Evolutionary conservation across 2,329 filamentous ascomycete genomes (phyloP).

Genomic region (Xylariaceae sp.): DNA sequence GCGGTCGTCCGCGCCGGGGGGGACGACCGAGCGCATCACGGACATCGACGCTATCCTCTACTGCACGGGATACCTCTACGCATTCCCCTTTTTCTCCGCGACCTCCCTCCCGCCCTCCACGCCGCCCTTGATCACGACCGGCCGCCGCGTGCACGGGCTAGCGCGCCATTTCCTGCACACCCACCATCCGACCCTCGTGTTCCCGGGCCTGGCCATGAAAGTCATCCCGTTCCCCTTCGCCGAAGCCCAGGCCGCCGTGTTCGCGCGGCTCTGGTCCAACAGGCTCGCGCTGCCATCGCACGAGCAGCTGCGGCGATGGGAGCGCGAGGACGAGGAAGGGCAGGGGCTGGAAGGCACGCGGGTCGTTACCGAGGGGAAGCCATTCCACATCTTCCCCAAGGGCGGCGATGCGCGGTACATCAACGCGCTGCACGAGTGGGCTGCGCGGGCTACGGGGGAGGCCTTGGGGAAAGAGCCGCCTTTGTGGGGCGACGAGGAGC

Average conservation of each 20-base stretch:
- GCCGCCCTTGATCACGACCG: slow-evolving; percentile 59
- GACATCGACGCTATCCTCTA: slow-evolving; percentile 75
- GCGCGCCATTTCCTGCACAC: slow-evolving; percentile 79
- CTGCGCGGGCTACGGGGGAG: slow-evolving; percentile 39
- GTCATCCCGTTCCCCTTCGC: slow-evolving; percentile 84
- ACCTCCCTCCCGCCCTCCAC: slow-evolving; percentile 27
- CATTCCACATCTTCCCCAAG: slow-evolving; percentile 47
- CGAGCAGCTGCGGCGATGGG: slow-evolving; percentile 67
- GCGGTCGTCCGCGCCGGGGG: slow-evolving; percentile 39
- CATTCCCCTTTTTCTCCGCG: slow-evolving; percentile 65
- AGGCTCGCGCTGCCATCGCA: slow-evolving; percentile 59
- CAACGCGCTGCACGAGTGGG: slow-evolving; percentile 64
- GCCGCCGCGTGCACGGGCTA: slow-evolving; percentile 64
- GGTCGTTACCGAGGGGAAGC: slow-evolving; percentile 45
- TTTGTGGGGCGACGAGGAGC: slow-evolving; percentile 64
- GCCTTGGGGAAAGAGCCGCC: slow-evolving; percentile 63
- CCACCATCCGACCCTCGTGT: slow-evolving; percentile 70
- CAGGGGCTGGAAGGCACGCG: slow-evolving; percentile 47
- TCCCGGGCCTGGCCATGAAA: slow-evolving; percentile 71
- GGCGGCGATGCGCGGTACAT: slow-evolving; percentile 66
- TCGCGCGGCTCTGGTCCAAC: slow-evolving; percentile 74
- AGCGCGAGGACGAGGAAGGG: slow-evolving; percentile 48
- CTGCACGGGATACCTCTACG: slow-evolving; percentile 86
- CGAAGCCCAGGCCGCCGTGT: slow-evolving; percentile 72
- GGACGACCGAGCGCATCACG: slow-evolving; percentile 55